These are phyloP conservation scores for Metschnikowia noctiluminum DNA, from an alignment of 805 yeast species.

Conservation along the genomic window DNA sequence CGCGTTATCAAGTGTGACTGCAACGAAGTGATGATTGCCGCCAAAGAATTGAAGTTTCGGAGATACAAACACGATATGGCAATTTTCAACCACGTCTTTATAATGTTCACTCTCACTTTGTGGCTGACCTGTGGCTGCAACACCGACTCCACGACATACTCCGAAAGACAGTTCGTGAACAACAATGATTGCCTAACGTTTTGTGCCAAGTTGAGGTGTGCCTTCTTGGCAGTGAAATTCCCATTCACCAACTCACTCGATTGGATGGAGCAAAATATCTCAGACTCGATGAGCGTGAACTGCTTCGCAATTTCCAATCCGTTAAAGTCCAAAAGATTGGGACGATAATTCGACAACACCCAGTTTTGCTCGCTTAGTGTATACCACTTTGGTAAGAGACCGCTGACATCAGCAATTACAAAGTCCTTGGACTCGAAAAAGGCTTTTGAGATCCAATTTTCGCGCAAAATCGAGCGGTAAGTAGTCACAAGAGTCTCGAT, in stretches of 20 bases:
- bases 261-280: conserved; percentile 58
- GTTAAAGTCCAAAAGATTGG: conserved; percentile 55
- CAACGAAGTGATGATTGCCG: conserved; percentile 72
- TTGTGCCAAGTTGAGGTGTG: conserved; percentile 57
- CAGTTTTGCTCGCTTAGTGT: conserved; percentile 52
- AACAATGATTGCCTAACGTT: conserved; percentile 58
- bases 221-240: conserved; percentile 58
- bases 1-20: conserved; percentile 72
- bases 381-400: conserved; percentile 47
- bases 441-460: conserved; percentile 42
- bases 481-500: conserved; percentile 50
- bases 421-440: conserved; percentile 30
- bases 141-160: conserved; percentile 68
- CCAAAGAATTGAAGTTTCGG: conserved; percentile 74
- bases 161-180: conserved; percentile 70
- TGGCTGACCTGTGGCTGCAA: conserved; percentile 48
- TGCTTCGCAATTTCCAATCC: conserved; percentile 77
- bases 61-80: conserved; percentile 70
- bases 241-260: conserved; percentile 66
- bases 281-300: conserved; percentile 67
- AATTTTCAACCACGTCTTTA: conserved; percentile 71
- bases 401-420: conserved; percentile 29
- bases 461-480: conserved; percentile 51
- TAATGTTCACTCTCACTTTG: conserved; percentile 50
- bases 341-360: conserved; percentile 53